Percentiles rank a stretch among this genome's conserved stretches.
Evolutionary conservation across 83 land plant genomes (phyloP).

Genomic region (Thuja plicata): DNA sequence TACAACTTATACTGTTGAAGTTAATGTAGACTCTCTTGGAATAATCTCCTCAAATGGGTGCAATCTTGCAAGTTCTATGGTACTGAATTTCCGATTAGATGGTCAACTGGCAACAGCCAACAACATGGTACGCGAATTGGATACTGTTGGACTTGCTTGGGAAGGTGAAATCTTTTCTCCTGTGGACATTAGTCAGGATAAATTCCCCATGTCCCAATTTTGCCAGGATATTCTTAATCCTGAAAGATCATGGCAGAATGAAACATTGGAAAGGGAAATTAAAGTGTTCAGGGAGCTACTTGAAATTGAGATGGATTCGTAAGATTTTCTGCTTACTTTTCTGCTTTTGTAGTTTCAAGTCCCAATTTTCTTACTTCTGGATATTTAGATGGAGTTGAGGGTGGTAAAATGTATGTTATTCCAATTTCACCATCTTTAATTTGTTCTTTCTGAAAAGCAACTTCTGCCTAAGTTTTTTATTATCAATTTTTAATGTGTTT

Average conservation of each 20-base stretch:
- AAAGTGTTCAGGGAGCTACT: constrained; percentile 61
- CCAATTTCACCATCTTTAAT: background rate
- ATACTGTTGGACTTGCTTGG: constrained; percentile 28
- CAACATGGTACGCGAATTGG: background rate
- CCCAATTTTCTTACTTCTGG: constrained; percentile 10
- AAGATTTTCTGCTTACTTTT: constrained; percentile 1
- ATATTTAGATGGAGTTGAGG: background rate
- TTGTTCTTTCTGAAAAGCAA: background rate
- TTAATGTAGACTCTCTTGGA: constrained; percentile 30
- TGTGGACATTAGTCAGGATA: background rate
- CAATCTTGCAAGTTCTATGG: constrained; percentile 14
- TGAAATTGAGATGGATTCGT: constrained; percentile 68
- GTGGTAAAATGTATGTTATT: background rate
- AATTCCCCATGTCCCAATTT: background rate
- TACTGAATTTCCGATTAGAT: constrained; percentile 29
- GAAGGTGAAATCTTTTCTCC: constrained; percentile 25
- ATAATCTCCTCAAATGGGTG: constrained; percentile 45
- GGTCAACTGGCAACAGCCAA: constrained; percentile 12
- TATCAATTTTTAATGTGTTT: background rate
- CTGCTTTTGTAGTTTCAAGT: background rate
- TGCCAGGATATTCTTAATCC: background rate
- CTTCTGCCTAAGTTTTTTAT: background rate
- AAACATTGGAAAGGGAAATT: constrained; percentile 61
- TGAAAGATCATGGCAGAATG: constrained; percentile 39
- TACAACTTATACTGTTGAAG: constrained; percentile 28